phyloP scores from a whole-genome alignment of 1,284 basidiomycete species.

The Marasmius tenuissimus region DNA sequence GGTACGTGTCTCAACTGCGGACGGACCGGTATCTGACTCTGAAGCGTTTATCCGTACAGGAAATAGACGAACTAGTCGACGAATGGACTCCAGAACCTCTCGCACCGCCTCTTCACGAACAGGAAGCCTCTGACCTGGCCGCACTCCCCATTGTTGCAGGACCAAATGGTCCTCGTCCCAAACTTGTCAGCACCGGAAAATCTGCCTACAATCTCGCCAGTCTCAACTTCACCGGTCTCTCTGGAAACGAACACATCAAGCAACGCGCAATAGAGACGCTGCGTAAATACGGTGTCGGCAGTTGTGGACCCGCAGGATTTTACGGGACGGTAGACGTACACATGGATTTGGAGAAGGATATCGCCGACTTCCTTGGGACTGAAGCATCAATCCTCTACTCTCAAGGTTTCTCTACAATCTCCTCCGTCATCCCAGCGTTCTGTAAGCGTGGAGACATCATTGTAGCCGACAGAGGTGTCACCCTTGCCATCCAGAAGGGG shows the following conservation, averaged over 20 bases:
- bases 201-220: conserved; percentile 87
- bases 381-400: conserved; percentile 93
- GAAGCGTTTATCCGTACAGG: conserved; percentile 45
- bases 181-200: conserved; percentile 74
- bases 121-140: conserved; percentile 70
- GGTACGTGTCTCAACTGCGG: conserved; percentile 42
- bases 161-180: conserved; percentile 81
- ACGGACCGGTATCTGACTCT: not conserved
- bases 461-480: conserved; percentile 93
- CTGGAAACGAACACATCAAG: conserved; percentile 88
- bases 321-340: conserved; percentile 98
- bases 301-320: conserved; percentile 96
- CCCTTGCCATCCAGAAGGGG: conserved; percentile 97
- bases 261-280: conserved; percentile 84
- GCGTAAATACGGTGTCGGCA: conserved; percentile 92
- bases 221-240: conserved; percentile 91
- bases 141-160: conserved; percentile 82
- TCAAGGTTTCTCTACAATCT: conserved; percentile 90
- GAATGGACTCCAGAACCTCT: conserved; percentile 95
- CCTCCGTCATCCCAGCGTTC: conserved; percentile 96
- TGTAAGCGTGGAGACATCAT: conserved; percentile 98
- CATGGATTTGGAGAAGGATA: conserved; percentile 83
- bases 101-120: conserved; percentile 57
- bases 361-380: conserved; percentile 89
- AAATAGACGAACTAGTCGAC: conserved; percentile 94